Conservation (phyloP, 495 filamentous ascomycete genomes). For the Penicillium lagena region DNA sequence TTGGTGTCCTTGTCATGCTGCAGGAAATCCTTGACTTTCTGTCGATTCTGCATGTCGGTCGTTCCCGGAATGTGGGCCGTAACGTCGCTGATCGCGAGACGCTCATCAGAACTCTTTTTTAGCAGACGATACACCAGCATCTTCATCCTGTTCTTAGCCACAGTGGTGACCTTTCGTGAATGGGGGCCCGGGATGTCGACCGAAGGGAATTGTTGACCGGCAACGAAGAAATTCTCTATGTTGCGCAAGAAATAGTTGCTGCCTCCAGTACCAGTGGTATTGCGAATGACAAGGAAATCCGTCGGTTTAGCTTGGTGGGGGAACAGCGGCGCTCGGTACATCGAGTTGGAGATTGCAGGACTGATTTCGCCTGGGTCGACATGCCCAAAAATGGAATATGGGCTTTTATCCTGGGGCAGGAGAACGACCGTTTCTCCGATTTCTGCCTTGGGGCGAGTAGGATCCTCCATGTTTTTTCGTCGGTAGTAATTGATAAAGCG, state of each 20-base stretch:
- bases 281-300: constrained; percentile 85
- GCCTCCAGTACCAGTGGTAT: constrained; percentile 64
- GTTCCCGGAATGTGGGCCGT: constrained; percentile 84
- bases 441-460: constrained; percentile 63
- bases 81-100: constrained; percentile 69
- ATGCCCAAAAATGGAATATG: constrained; percentile 90
- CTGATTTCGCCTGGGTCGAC: constrained; percentile 85
- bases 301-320: constrained; percentile 69
- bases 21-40: constrained; percentile 96
- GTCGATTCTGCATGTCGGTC: constrained; percentile 87
- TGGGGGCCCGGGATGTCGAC: constrained; percentile 90
- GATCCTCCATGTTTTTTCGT: constrained; percentile 73
- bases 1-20: constrained; percentile 75
- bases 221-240: constrained; percentile 81
- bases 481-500: constrained; percentile 95
- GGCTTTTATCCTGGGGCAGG: constrained; percentile 87
- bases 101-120: constrained; percentile 60
- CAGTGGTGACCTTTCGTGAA: constrained; percentile 89
- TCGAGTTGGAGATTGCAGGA: constrained; percentile 85
- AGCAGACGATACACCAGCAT: constrained; percentile 88
- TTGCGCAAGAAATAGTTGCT: constrained; percentile 74
- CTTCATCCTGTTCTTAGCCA: constrained; percentile 88
- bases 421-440: constrained; percentile 83
- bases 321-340: constrained; percentile 93
- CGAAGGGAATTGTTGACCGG: constrained; percentile 87